A percentile compares a stretch with the other conserved stretches of the same genome.
Evolutionary conservation across 768 basidiomycete species (phyloP).

Genomic region (Saitozyma podzolica): DNA sequence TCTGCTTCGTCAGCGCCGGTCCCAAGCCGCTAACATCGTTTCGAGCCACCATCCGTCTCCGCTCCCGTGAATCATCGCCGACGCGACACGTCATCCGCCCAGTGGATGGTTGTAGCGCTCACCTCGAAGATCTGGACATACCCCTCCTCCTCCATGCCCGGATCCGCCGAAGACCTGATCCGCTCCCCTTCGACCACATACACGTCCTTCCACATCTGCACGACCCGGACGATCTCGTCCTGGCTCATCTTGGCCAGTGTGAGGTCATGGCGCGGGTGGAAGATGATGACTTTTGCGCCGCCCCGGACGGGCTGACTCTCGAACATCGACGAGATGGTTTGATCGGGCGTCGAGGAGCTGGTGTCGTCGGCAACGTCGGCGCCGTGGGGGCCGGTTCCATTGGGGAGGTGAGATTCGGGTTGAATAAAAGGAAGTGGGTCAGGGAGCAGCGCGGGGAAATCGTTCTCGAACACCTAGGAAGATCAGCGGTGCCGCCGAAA

Average conservation of each 20-base stretch:
- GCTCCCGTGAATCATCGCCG: background rate
- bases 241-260: constrained; percentile 69
- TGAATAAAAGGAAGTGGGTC: constrained; percentile 63
- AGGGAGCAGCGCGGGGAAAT: constrained; percentile 76
- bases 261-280: constrained; percentile 81
- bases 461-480: constrained; percentile 66
- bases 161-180: constrained; percentile 11
- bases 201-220: constrained; percentile 72
- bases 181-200: constrained; percentile 61
- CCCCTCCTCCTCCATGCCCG: constrained; percentile 54
- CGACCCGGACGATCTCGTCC: constrained; percentile 64
- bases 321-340: constrained; percentile 32
- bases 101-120: constrained; percentile 16
- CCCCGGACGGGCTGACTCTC: constrained; percentile 69
- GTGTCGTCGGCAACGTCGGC: constrained; percentile 5
- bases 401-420: constrained; percentile 54
- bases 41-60: too few relatives aligned
- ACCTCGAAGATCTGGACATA: constrained; percentile 93
- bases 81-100: too few relatives aligned
- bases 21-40: too few relatives aligned
- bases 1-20: constrained; percentile 56
- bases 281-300: constrained; percentile 82
- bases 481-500: background rate
- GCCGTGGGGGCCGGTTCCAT: background rate
- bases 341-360: background rate